phyloP scores from a whole-genome alignment of 768 basidiomycete species.

The Lentinula detonsa region DNA sequence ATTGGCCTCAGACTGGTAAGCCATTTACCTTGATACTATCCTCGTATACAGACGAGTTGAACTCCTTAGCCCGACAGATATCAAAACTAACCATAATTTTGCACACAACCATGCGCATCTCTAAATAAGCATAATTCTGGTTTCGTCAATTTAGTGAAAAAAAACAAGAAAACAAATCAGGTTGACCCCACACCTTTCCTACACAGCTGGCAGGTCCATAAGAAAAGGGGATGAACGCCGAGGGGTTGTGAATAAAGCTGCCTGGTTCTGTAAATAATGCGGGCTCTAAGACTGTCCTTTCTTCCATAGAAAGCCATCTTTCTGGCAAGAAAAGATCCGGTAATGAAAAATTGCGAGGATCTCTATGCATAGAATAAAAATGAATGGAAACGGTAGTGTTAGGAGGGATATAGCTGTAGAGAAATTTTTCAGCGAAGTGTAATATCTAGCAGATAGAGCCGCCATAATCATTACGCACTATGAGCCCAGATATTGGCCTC shows the following conservation, averaged over 20 bases:
- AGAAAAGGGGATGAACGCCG: constrained; percentile 39
- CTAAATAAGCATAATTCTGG: constrained; percentile 31
- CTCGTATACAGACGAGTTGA: background rate
- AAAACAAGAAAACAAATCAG: background rate
- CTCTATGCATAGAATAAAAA: constrained; percentile 37
- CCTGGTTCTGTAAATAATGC: constrained; percentile 21
- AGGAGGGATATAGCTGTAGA: constrained; percentile 37
- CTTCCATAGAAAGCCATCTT: constrained; percentile 24
- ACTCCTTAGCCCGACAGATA: constrained; percentile 12
- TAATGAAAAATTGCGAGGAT: constrained; percentile 38
- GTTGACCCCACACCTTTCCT: constrained; percentile 17
- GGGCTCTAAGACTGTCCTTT: constrained; percentile 23
- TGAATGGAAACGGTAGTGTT: constrained; percentile 38
- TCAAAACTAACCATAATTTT: constrained; percentile 31
- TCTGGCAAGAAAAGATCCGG: constrained; percentile 39
- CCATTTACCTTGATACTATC: background rate
- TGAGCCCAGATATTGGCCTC: constrained; percentile 31
- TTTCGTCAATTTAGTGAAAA: background rate
- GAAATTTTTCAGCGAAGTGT: background rate
- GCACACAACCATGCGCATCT: constrained; percentile 33
- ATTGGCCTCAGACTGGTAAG: background rate
- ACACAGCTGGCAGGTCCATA: constrained; percentile 35
- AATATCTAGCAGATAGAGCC: background rate
- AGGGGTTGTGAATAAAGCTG: constrained; percentile 17
- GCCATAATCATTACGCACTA: constrained; percentile 23